phyloP scores from a whole-genome alignment of 1,139 yeast genomes.

The Blastobotrys serpentis region DNA sequence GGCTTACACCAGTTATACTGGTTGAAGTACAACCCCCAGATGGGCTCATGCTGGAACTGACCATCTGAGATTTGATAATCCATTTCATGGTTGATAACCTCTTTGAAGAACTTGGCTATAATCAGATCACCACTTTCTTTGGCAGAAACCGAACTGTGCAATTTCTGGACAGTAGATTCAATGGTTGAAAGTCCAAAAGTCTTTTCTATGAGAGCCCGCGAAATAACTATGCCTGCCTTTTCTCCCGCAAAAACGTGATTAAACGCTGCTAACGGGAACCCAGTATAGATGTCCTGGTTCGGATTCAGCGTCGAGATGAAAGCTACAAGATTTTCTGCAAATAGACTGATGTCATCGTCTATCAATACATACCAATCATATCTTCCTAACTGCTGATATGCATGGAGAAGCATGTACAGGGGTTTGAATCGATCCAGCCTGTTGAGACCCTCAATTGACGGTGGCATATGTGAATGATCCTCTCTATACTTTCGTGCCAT shows the following conservation, averaged over 20 bases:
- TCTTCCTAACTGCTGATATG: slow-evolving; percentile 30
- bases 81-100: slow-evolving; percentile 25
- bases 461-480: slow-evolving; percentile 19
- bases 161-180: slow-evolving; percentile 20
- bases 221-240: slow-evolving; percentile 39
- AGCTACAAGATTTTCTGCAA: slow-evolving; percentile 30
- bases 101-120: slow-evolving; percentile 32
- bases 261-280: slow-evolving; percentile 30
- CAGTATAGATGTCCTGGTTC: slow-evolving; percentile 31
- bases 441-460: slow-evolving; percentile 31
- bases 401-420: slow-evolving; percentile 38
- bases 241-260: slow-evolving; percentile 38
- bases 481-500: slow-evolving; percentile 26
- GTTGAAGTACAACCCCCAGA: slow-evolving; percentile 23
- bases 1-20: slow-evolving; percentile 37
- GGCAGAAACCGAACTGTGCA: slow-evolving; percentile 23
- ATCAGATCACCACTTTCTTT: slow-evolving; percentile 39
- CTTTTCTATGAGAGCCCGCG: slow-evolving; percentile 34
- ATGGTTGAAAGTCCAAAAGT: slow-evolving; percentile 26
- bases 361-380: slow-evolving; percentile 39
- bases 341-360: slow-evolving; percentile 39
- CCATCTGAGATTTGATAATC: slow-evolving; percentile 25
- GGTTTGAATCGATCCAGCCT: slow-evolving; percentile 38
- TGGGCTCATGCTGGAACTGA: slow-evolving; percentile 27
- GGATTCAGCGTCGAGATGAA: slow-evolving; percentile 30